A percentile compares a stretch with the other conserved stretches of the same genome.
phyloP scores from a whole-genome alignment of 2,329 filamentous ascomycete genomes.

The Ophiosphaerella herpotricha region DNA sequence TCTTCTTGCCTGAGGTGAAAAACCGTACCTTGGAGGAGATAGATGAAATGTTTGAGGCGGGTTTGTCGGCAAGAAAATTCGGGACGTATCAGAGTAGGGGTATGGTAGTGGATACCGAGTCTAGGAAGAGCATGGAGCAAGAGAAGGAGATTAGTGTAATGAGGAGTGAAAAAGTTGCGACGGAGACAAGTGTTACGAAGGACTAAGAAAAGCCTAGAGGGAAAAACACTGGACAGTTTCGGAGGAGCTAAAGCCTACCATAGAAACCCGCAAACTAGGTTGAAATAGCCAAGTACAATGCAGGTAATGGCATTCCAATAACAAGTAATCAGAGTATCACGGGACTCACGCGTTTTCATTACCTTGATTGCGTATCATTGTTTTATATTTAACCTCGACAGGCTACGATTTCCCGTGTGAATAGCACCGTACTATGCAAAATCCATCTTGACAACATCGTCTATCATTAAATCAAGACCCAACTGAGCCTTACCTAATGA shows the following conservation, averaged over 20 bases:
- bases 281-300: too few relatives aligned
- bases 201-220: constrained; percentile 13
- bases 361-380: too few relatives aligned
- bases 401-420: too few relatives aligned
- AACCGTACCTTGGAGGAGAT: constrained; percentile 60
- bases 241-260: too few relatives aligned
- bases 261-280: too few relatives aligned
- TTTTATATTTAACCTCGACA: too few relatives aligned
- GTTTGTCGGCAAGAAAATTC: constrained; percentile 52
- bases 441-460: not conserved
- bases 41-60: constrained; percentile 57
- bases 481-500: constrained; percentile 36
- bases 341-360: too few relatives aligned
- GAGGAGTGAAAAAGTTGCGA: constrained; percentile 31
- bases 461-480: not conserved
- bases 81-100: constrained; percentile 44
- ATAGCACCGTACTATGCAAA: too few relatives aligned
- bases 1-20: constrained; percentile 61
- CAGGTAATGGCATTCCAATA: too few relatives aligned
- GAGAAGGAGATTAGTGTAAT: constrained; percentile 31
- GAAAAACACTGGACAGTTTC: too few relatives aligned
- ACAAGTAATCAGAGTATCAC: too few relatives aligned
- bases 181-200: constrained; percentile 28
- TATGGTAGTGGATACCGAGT: constrained; percentile 13
- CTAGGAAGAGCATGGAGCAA: constrained; percentile 29